phyloP scores from a whole-genome alignment of 495 filamentous ascomycete genomes.

The Xylaria grammica region DNA sequence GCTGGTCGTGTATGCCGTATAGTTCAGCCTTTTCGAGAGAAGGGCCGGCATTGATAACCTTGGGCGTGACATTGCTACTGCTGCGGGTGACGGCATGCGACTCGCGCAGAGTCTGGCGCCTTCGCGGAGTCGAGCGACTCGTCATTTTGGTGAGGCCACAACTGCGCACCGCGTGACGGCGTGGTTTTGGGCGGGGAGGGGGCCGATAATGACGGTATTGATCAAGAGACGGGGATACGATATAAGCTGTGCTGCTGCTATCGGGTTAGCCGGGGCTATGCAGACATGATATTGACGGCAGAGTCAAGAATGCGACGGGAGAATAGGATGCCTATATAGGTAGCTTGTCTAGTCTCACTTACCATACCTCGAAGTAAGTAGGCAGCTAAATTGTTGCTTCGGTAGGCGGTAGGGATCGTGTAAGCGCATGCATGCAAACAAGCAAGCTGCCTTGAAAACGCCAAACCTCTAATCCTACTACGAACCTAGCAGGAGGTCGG shows the following conservation, averaged over 20 bases:
- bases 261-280: background rate
- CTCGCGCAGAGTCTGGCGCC: conserved; percentile 40
- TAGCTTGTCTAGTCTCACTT: background rate
- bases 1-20: conserved; percentile 61
- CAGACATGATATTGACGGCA: background rate
- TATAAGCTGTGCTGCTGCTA: background rate
- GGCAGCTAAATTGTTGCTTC: background rate
- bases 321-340: background rate
- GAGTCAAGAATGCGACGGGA: background rate
- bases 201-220: background rate
- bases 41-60: conserved; percentile 60
- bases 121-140: conserved; percentile 39
- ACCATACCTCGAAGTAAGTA: conserved; percentile 8
- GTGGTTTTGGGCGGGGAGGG: conserved; percentile 1
- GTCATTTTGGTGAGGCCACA: conserved; percentile 29
- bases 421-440: conserved; percentile 12
- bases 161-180: conserved; percentile 11
- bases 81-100: conserved; percentile 39
- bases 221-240: background rate
- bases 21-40: conserved; percentile 61
- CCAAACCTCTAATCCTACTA: conserved; percentile 1
- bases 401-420: background rate
- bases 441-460: background rate
- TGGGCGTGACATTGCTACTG: conserved; percentile 33
- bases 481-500: background rate